Base-by-base conservation (phyloP, 140 eudicot genomes). In the Anethum foeniculum region DNA sequence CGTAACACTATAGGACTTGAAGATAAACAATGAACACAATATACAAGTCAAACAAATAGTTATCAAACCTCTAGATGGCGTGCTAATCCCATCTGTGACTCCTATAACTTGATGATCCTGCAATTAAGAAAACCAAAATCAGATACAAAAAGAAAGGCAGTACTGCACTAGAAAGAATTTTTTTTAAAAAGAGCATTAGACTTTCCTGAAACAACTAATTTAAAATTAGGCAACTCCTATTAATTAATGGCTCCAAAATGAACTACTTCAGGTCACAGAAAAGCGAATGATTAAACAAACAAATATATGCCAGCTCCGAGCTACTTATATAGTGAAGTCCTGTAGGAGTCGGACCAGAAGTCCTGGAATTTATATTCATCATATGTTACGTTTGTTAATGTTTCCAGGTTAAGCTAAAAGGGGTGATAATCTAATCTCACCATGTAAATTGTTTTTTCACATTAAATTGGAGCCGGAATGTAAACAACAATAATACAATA, bases 71-170 rank as follows among this genome's bases (percentile, higher is more conserved):
- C 60, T 65, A 64, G 30, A 79, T 64, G 81, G 60, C 39, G 6
- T 60, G 69, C 47, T 62, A 58, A n/a, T 28, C 71, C 19, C 81
- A 56, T 78, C 38, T 15, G 43, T 58, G 47, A 78, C 64, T 58
- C 81, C 81, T 5, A 25, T 39, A 58, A 78, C 30, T 38, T 27
- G 58, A 56, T 44, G 81, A 39, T 78, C 74, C 81, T 79, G 81
- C 38, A 79, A 64, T 23, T 11, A 23, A 79, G 30, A 0, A 25
- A 60, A 56, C 34, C 46, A 78, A n/a, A 34, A 38, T 32, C 18
- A 23, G 7, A 23, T 13, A 13, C 32, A 78, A 10, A 12, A 77
- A 16, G 32, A 25, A 74, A 60, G 54, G 30, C 12, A n/a, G n/a
- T n/a, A n/a, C 4, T 56, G 11, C 41, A 2, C 38, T 3, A 34